A percentile compares a stretch with the other conserved stretches of the same genome.
phyloP scores from a whole-genome alignment of 306 rosid species.

The Hylodesmum podocarpum region DNA sequence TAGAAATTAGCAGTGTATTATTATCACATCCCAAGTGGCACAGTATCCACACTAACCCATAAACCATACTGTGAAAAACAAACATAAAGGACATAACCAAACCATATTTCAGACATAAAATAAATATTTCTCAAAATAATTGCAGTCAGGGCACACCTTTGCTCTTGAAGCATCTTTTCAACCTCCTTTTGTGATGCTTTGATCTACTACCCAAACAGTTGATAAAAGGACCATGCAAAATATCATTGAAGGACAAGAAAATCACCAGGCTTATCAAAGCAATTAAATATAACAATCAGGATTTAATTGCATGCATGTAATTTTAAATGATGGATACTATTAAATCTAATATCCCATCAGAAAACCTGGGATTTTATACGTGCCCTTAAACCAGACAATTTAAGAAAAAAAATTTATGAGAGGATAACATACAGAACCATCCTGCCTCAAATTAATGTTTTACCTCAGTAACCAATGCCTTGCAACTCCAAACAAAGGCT shows the following conservation, averaged over 20 bases:
- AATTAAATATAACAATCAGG: background rate
- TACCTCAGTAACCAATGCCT: conserved; percentile 89
- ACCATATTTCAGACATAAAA: conserved; percentile 21
- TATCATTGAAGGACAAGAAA: conserved; percentile 18
- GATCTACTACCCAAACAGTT: conserved; percentile 54
- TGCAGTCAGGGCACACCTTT: conserved; percentile 56
- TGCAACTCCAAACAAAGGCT: conserved; percentile 94
- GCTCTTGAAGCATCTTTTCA: conserved; percentile 80
- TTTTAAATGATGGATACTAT: conserved; percentile 3
- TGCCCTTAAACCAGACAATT: conserved; percentile 4
- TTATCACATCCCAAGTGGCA: background rate
- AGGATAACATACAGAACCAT: conserved; percentile 12
- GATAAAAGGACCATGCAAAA: conserved; percentile 23
- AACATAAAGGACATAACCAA: conserved; percentile 6
- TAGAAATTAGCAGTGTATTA: background rate
- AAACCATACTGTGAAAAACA: background rate
- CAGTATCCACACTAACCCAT: background rate
- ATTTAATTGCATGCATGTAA: background rate
- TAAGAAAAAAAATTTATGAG: background rate
- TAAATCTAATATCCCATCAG: background rate
- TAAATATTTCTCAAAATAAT: conserved; percentile 28
- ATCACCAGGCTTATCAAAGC: conserved; percentile 2
- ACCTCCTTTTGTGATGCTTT: conserved; percentile 84
- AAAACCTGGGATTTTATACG: background rate
- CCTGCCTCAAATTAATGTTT: conserved; percentile 33